Evolutionary conservation across 2,329 filamentous ascomycete genomes (phyloP), one percentile per base, ranked within the genome.

Genomic region (Orbilia quercus): DNA sequence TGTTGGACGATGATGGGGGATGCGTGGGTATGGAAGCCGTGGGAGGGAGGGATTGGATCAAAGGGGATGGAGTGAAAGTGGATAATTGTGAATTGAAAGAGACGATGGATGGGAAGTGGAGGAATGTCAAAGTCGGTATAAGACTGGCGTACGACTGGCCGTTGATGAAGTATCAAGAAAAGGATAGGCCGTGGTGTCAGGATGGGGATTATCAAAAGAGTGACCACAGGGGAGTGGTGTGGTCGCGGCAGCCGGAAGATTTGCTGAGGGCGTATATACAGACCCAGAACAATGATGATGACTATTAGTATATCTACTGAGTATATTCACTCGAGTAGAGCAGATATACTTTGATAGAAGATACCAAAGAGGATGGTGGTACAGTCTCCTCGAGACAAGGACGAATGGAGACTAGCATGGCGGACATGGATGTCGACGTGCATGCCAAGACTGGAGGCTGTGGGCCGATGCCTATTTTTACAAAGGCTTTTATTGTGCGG

Each of bases 91-190:
- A 67, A 4, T 70, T 77, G 28, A 77, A 28, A 51, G 75, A 77
- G n/a, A 75, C 77, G 6, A 77, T 60, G n/a, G 76, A 76, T 16
- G 75, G 59, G 36, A 75, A 74, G 14, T 74, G 72, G 16, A 64
- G 58, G 9, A 69, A 76, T 6, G 78, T 82, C 0, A 75, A 88
- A 0, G 84, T 96, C 2, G 91, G 90, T 0, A 82, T 94, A 25
- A 85, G 92, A 14, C 88, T 96, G 81, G 91, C 92, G n/a, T 96
- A 96, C 80, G 88, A 88, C 80, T 81, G 93, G 5, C 92, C 92
- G 0, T 80, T 96, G 25, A 86, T 86, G 53, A 82, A 82, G 5
- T 96, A 96, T 77, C 82, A 79, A 0, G 75, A 80, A 6, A 79
- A 81, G 2, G 91, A 96, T 78, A 82, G 85, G 50, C 92, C 92